These are phyloP conservation scores for Keithomyces neogunnii DNA, from an alignment of 2,329 filamentous ascomycete species.

Conservation along the genomic window DNA sequence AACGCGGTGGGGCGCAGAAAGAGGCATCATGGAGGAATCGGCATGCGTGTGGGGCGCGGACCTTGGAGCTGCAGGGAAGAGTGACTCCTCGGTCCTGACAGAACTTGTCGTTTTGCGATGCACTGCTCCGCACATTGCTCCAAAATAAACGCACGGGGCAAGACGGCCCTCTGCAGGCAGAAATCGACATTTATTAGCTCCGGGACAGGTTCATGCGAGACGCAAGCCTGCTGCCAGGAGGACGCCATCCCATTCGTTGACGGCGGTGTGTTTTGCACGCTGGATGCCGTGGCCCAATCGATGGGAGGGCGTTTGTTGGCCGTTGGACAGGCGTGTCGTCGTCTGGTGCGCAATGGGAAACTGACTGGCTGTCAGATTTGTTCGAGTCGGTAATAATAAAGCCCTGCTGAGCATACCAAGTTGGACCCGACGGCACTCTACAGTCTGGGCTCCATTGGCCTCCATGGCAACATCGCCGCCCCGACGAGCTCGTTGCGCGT, in stretches of 20 bases:
- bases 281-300: background rate
- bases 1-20: conserved; percentile 11
- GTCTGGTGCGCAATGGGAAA: background rate
- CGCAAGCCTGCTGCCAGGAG: background rate
- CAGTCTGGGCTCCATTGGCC: no score
- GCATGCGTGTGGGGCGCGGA: no score
- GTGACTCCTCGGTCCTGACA: background rate
- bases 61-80: conserved; percentile 3
- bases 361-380: no score
- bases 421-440: no score
- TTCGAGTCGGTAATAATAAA: no score
- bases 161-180: background rate
- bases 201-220: background rate
- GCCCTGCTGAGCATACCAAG: no score
- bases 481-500: no score
- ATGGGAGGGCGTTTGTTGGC: background rate
- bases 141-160: background rate
- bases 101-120: no score
- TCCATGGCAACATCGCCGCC: no score
- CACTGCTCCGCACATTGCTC: no score
- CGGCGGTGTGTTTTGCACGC: conserved; percentile 5
- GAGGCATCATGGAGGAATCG: background rate
- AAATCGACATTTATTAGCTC: background rate
- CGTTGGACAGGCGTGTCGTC: background rate
- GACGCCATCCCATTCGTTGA: background rate